Base-by-base conservation (phyloP, 2,329 filamentous ascomycete species). In the Paecilomyces fulvus region DNA sequence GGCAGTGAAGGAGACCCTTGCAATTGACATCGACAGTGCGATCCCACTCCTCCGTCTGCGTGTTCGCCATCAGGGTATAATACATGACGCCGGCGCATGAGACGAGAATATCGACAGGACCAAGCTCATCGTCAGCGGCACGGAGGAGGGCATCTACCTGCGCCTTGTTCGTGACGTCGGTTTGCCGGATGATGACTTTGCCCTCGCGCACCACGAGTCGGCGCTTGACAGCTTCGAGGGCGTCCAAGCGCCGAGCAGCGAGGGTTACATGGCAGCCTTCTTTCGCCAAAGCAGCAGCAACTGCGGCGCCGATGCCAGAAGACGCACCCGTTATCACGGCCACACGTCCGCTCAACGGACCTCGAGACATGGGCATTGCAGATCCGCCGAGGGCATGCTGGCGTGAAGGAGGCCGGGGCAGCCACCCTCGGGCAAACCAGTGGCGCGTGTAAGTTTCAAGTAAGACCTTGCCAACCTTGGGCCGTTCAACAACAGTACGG, bases 21-120 rank as follows among this genome's bases (percentile, higher is more conserved):
- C 89, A 92, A 76, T 92, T 92, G 63, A 92, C 87, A 64, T 92
- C 89, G 48, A 92, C 88, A 0, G 88, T 92, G 57, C 83, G 86
- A 60, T 91, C 85, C 89, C 89, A 92, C 64, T 92, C 85, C 4
- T 89, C 86, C 0, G 78, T 82, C 60, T 87, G 81, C 14, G 77
- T 80, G 67, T 91, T 92, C 56, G 85, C 83, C 89, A 92, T 92
- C 84, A 92, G 85, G 55, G 89, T 92, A 73, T 85, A 92, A 75
- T 92, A 92, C 89, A 92, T 92, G 67, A 92, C 89, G 33, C 89
- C 89, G 0, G 89, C 89, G 65, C 88, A 90, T 46, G 84, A 84
- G 52, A 92, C 83, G n/a, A 92, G 80, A 53, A 92, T 88, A 67
- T 92, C 89, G 49, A 92, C 78, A 0, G 85, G 82, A 0, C 88